Evolutionary conservation across 2,329 filamentous ascomycete genomes (phyloP), one percentile per base, ranked within the genome.

Genomic region (Simplicillium sp.): DNA sequence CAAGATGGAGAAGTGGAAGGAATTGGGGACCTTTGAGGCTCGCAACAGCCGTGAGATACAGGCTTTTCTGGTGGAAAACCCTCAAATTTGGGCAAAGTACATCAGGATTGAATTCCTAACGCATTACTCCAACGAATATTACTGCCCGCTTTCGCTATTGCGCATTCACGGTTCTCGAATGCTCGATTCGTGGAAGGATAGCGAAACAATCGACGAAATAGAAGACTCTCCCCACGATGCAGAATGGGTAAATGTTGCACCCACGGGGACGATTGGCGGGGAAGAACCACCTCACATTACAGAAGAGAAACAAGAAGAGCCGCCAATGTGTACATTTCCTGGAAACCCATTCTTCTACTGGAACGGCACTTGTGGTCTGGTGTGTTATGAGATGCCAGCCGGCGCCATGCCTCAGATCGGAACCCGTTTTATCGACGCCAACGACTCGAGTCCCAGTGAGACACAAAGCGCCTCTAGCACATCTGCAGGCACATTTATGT

Each of bases 111-210:
- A 98, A 56, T 92, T 97, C 48, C 60, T 97, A 37, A 87, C 80
- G 4, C 90, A 98, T 58, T 98, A 90, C 58, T 92, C 92, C 8
- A 94, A 89, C 51, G 92, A 98, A 58, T 98, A 86, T 58, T 98
- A 95, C 58, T 98, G 92, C 54, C 92, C 92, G 0, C 68, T 98
- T 13, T 96, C 90, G 45, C 65, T 98, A 14, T 69, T 98, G 40
- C 79, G 92, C 41, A 84, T 98, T 5, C 92, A 98, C 61, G 92
- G 92, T 7, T 95, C 90, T 0, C 92, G 95, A 68, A 84, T 98
- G 80, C 78, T 97, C 52, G 88, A 98, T 57, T 89, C 90, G 42
- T 87, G 85, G 67, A 87, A 90, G 56, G 85, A 94, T 41, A 82
- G 85, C 42, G 87, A 94, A 48, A 67, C 71, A 33, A 67, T 72